Percentiles rank a stretch among this genome's conserved stretches.
phyloP scores from a whole-genome alignment of 169 alveolate genomes.

The Toxoplasma gondii region DNA sequence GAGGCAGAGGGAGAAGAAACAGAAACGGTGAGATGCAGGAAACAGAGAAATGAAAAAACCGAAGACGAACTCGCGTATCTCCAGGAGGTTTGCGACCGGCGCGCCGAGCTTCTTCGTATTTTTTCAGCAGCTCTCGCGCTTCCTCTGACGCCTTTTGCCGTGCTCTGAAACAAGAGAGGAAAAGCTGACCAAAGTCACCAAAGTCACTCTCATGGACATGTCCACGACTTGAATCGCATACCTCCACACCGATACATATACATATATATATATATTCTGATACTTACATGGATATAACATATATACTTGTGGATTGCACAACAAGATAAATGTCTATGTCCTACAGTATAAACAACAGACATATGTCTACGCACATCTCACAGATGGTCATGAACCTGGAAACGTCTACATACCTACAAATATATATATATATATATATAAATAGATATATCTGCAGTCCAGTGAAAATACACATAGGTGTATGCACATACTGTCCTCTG shows the following conservation, averaged over 20 bases:
- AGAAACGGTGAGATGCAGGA: too few relatives aligned
- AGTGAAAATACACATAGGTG: neutral
- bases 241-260: too few relatives aligned
- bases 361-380: neutral
- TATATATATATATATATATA: neutral
- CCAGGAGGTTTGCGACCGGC: neutral
- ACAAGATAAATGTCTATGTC: neutral
- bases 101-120: neutral
- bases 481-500: neutral
- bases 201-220: too few relatives aligned
- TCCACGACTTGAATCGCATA: too few relatives aligned
- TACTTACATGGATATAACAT: too few relatives aligned
- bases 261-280: neutral
- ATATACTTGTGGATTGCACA: neutral
- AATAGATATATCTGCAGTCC: neutral
- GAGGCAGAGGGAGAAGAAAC: too few relatives aligned
- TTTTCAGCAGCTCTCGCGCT: neutral
- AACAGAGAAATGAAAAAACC: too few relatives aligned
- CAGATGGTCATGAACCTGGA: too few relatives aligned
- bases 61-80: neutral
- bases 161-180: neutral
- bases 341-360: neutral
- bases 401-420: neutral
- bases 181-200: too few relatives aligned
- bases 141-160: constrained; percentile 16